phyloP scores from a whole-genome alignment of 2,329 filamentous ascomycete species.

The Diplodia sapinea region DNA sequence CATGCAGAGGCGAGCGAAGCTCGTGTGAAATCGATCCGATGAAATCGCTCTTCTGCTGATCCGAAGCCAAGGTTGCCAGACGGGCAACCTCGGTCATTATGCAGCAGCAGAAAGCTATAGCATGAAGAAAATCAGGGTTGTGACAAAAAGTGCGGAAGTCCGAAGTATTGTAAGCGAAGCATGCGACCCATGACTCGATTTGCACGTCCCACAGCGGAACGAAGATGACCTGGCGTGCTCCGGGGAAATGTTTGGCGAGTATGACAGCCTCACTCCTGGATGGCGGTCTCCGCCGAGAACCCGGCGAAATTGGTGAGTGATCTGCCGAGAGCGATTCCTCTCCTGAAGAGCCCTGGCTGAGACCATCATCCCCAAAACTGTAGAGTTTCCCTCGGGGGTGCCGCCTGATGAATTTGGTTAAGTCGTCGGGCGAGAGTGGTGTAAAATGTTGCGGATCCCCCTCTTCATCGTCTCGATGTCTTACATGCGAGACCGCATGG shows the following conservation, averaged over 20 bases:
- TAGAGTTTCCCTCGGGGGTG: constrained; percentile 46
- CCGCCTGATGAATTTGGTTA: constrained; percentile 37
- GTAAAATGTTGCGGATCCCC: constrained; percentile 25
- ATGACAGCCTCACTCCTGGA: constrained; percentile 46
- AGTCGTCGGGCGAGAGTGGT: constrained; percentile 35
- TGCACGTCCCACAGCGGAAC: constrained; percentile 59
- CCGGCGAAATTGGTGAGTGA: constrained; percentile 25
- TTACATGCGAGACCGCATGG: not conserved
- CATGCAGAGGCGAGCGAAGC: constrained; percentile 53
- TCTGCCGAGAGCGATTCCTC: constrained; percentile 34
- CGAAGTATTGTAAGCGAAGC: constrained; percentile 51
- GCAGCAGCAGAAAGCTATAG: constrained; percentile 51
- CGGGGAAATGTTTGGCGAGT: constrained; percentile 55
- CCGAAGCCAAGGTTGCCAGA: constrained; percentile 48
- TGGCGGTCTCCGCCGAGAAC: not conserved
- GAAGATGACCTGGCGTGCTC: constrained; percentile 56
- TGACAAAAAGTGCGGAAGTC: constrained; percentile 41
- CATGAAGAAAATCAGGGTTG: constrained; percentile 50
- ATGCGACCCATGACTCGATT: constrained; percentile 55
- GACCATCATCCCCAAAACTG: constrained; percentile 42
- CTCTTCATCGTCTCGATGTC: not conserved
- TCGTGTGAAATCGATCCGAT: constrained; percentile 61
- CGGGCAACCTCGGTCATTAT: constrained; percentile 51
- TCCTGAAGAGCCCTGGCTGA: constrained; percentile 39
- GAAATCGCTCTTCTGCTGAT: constrained; percentile 59